phyloP scores from a whole-genome alignment of 139 green algal species.

The Axilococcus clingmanii region DNA sequence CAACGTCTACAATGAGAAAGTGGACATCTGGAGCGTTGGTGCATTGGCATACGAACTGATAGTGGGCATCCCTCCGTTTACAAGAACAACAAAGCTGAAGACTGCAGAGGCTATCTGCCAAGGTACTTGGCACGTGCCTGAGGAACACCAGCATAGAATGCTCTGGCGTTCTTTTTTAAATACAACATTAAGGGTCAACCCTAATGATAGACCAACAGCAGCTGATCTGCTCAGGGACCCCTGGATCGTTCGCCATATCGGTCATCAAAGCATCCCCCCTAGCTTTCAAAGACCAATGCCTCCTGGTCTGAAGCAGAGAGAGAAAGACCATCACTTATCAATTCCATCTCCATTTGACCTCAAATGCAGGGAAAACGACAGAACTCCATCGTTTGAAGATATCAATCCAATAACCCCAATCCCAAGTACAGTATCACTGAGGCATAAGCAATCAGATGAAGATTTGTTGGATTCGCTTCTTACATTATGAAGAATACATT shows the following conservation, averaged over 20 bases:
- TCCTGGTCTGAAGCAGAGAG: no score
- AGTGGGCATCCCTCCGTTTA: slow-evolving; percentile 43
- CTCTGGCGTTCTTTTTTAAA: slow-evolving; percentile 36
- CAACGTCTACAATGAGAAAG: background rate
- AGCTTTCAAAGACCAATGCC: no score
- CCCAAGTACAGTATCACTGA: no score
- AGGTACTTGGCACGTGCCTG: background rate
- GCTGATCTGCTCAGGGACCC: slow-evolving; percentile 53
- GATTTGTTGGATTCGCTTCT: no score
- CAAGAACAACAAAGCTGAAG: slow-evolving; percentile 57
- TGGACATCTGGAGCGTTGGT: slow-evolving; percentile 70
- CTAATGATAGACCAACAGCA: slow-evolving; percentile 41
- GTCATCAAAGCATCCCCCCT: no score
- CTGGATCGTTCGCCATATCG: slow-evolving; percentile 40
- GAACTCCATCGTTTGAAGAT: no score
- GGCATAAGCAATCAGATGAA: no score
- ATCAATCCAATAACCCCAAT: no score
- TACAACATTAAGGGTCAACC: slow-evolving; percentile 52
- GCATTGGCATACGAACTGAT: slow-evolving; percentile 79
- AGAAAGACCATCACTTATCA: no score
- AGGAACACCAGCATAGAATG: background rate
- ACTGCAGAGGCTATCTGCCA: slow-evolving; percentile 51
- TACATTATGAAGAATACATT: no score
- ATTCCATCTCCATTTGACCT: no score
- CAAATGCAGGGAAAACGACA: no score